Conservation (phyloP, 2,329 filamentous ascomycete species). For the Aspergillus jensenii region DNA sequence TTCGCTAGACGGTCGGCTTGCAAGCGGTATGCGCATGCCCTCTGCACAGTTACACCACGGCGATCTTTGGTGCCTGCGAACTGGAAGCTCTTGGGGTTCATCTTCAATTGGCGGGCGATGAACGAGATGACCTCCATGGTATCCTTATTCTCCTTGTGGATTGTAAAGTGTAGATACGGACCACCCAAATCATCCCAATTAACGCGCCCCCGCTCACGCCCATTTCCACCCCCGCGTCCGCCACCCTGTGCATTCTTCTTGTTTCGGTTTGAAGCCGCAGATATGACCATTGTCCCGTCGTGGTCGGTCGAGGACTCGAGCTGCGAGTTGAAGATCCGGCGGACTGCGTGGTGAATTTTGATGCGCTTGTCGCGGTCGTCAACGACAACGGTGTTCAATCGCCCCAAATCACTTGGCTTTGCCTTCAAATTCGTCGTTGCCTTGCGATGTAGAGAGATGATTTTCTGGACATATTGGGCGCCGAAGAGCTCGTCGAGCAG, state of each 20-base stretch:
- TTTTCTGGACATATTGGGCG: constrained; percentile 47
- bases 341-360: constrained; percentile 65
- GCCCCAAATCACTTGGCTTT: constrained; percentile 57
- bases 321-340: constrained; percentile 74
- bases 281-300: constrained; percentile 65
- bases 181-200: constrained; percentile 69
- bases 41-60: constrained; percentile 80
- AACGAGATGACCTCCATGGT: constrained; percentile 87
- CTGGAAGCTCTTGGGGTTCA: constrained; percentile 66
- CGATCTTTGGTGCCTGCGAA: constrained; percentile 93
- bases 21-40: constrained; percentile 67
- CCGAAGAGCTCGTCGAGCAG: constrained; percentile 53
- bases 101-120: constrained; percentile 70
- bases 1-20: constrained; percentile 63
- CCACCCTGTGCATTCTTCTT: constrained; percentile 32
- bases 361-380: constrained; percentile 62
- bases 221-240: constrained; percentile 28
- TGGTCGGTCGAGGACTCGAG: constrained; percentile 76
- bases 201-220: constrained; percentile 44
- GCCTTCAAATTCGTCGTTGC: constrained; percentile 54
- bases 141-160: constrained; percentile 97
- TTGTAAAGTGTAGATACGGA: constrained; percentile 82
- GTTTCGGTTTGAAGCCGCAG: constrained; percentile 41
- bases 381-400: constrained; percentile 55
- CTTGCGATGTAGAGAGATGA: constrained; percentile 56